These are phyloP conservation scores for Hypoxylon sp. DNA, from an alignment of 2,329 filamentous ascomycete species.

Conservation along the genomic window DNA sequence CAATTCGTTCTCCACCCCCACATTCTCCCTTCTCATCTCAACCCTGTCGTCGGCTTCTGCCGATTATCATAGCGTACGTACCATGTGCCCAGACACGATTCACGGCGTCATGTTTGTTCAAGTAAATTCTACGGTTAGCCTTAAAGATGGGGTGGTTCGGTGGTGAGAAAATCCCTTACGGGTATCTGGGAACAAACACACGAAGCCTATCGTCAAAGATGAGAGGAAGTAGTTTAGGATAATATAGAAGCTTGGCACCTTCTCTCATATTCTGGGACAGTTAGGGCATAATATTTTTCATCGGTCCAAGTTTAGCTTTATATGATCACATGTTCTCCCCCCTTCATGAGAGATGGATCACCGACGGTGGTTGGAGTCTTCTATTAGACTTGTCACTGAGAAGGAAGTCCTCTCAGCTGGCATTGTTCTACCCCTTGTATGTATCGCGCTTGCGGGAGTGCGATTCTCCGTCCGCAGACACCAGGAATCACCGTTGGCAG, in stretches of 20 bases:
- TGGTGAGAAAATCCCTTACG: background rate
- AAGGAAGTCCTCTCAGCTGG: background rate
- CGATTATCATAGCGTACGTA: background rate
- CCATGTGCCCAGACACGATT: background rate
- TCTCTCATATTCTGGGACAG: background rate
- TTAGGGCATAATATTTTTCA: background rate
- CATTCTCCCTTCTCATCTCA: background rate
- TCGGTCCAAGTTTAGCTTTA: background rate
- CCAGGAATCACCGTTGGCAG: background rate
- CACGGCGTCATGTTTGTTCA: background rate
- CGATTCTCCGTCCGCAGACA: conserved; percentile 9
- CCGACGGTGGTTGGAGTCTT: background rate
- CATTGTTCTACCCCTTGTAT: conserved; percentile 1
- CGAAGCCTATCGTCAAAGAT: background rate
- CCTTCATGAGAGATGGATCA: background rate
- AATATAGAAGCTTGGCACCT: background rate
- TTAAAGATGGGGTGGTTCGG: background rate
- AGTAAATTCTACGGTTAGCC: background rate
- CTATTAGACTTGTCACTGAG: background rate
- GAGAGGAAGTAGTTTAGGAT: background rate
- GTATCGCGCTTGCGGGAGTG: background rate
- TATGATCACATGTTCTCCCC: background rate
- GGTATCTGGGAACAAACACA: background rate
- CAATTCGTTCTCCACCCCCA: background rate
- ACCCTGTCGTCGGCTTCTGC: background rate